Evolutionary conservation across 768 basidiomycete genomes (phyloP), one percentile per base, ranked within the genome.

Genomic region (Guyanaporus albipodus): DNA sequence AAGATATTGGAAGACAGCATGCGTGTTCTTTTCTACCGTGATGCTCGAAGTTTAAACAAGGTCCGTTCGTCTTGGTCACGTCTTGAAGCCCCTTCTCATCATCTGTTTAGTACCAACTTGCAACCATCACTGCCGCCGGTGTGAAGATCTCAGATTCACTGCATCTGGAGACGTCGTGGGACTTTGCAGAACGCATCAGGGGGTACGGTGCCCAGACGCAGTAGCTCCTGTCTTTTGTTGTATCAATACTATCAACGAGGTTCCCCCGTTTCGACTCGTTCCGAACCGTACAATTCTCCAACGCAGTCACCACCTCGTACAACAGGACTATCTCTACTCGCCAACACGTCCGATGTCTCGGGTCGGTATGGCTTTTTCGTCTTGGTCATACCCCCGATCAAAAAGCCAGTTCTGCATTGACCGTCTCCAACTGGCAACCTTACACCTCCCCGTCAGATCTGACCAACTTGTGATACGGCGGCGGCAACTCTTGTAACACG

Each of bases 11-110:
- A 87, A 59, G 80, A 87, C 40, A 83, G 87, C 63, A 90, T 99
- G 85, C 82, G 83, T 55, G 93, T 98, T 14, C 77, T 99, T 38
- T 98, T 85, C 70, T 99, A 99, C 70, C 82, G 96, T 35, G 96
- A 99, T 58, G 95, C 95, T 6, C 77, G 95, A 56, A 91, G 89
- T 72, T 72, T 94, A 66, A 88, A 98, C 77, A 96, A 97, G 81
- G 94, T 91, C 53, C 26, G 75, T 61, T 35, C 21, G 18, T 21
- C 18, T 26, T 1, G 17, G n/a, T 26, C 17, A 24, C n/a, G 19
- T 17, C 42, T 42, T 28, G 27, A 18, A 42, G 6, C 12, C 2
- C n/a, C 14, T 31, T 38, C 33, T 40, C 6, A 38, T 19, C 46
- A 22, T 38, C n/a, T 23, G 27, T 46, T 1, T 63, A 97, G 95